These are phyloP conservation scores for Cyamopsis tetragonoloba DNA, from an alignment of 306 rosid genomes.

Conservation along the genomic window DNA sequence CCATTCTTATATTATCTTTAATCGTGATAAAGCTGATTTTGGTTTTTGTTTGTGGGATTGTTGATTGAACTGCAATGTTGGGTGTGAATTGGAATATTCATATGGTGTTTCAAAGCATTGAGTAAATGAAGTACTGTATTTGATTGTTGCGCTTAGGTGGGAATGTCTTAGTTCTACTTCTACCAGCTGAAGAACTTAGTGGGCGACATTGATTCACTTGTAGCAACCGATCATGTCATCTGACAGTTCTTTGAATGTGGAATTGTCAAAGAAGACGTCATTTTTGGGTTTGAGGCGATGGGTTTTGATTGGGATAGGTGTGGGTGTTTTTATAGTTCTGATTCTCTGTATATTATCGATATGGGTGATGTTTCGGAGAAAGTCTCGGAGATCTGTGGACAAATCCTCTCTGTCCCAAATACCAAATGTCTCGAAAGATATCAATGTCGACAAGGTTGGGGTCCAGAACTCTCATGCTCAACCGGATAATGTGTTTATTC, in stretches of 20 bases:
- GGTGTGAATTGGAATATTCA: conserved; percentile 5
- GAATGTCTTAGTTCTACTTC: conserved; percentile 44
- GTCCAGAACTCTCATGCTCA: conserved; percentile 52
- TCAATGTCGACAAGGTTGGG: conserved; percentile 72
- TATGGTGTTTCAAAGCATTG: conserved; percentile 2
- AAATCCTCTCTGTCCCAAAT: conserved; percentile 62
- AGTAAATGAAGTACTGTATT: conserved; percentile 25
- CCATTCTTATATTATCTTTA: conserved; percentile 8
- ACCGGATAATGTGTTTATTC: conserved; percentile 43
- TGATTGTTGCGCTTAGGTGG: conserved; percentile 41
- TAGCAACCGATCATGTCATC: conserved; percentile 52
- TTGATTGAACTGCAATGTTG: conserved; percentile 12
- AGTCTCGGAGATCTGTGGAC: conserved; percentile 62
- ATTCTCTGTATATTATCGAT: conserved; percentile 68
- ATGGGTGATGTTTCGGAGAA: conserved; percentile 83
- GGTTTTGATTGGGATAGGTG: conserved; percentile 80
- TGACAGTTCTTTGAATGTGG: conserved; percentile 51
- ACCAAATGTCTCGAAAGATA: conserved; percentile 82
- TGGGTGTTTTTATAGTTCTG: conserved; percentile 74
- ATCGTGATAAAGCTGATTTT: conserved; percentile 12
- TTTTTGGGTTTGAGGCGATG: conserved; percentile 75
- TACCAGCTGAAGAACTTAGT: conserved; percentile 28
- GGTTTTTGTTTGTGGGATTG: not conserved
- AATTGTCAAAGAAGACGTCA: conserved; percentile 65
- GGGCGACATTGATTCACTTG: conserved; percentile 29